Base-by-base conservation (phyloP, 2,329 filamentous ascomycete species). In the Macrophomina tecta region DNA sequence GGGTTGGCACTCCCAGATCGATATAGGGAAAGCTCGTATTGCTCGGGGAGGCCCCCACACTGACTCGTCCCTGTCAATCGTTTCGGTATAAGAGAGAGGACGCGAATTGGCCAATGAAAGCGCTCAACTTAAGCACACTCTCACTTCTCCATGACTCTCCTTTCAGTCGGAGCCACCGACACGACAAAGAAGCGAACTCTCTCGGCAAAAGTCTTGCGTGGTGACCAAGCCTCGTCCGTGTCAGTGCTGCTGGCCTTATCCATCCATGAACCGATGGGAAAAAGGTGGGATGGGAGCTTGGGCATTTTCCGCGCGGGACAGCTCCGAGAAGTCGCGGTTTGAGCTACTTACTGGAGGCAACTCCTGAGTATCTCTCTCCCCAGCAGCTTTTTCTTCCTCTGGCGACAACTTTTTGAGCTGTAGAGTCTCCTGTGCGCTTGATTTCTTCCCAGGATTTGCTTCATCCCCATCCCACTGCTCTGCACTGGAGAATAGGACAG, bases 11-110 rank as follows among this genome's bases (percentile, higher is more conserved):
- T 16, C 45, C 45, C 6, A 7, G 46, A 49, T 49, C 5, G 46
- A 49, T 49, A 49, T 49, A 49, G 46, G n/a, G 46, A 49, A 49
- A 28, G 3, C 46, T 49, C 46, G 46, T 49, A 49, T 49, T 49
- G 6, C 11, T 38, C 11, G n/a, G 46, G 46, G 14, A 49, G 28
- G 46, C 1, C 46, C 36, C 46, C 46, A 49, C 46, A 5, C 46
- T 49, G 46, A 49, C 46, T 49, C 46, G 46, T 28, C 46, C 12
- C n/a, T 49, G 23, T 28, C 46, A 49, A 49, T 49, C 46, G 28
- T 7, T 28, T 49, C 46, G 12, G 23, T 49, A 28, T 49, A 49
- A 28, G 23, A 49, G 46, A 49, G 23, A 28, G n/a, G 6, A 23
- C 46, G n/a, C 8, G 36, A 58, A 58, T 23, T 2, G 55, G 30